A percentile compares a stretch with the other conserved stretches of the same genome.
Evolutionary conservation across 306 rosid genomes (phyloP).

Genomic region (Inga oerstediana): DNA sequence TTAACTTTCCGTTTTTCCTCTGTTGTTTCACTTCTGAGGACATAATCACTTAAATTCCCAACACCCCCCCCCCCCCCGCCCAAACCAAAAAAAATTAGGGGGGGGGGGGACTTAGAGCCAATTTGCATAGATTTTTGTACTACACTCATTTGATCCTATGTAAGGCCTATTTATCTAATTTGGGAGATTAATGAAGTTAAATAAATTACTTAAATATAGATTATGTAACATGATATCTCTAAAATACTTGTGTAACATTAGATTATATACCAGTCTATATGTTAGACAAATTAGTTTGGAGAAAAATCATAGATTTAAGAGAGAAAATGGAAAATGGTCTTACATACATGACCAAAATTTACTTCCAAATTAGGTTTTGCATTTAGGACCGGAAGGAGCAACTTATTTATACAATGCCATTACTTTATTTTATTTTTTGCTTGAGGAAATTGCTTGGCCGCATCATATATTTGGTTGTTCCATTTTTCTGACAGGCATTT

Average conservation of each 20-base stretch:
- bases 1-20: background rate
- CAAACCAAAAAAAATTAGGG: background rate
- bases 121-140: background rate
- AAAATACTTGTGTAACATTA: too few relatives aligned
- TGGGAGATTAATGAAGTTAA: too few relatives aligned
- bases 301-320: too few relatives aligned
- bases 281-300: too few relatives aligned
- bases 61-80: background rate
- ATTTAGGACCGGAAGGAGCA: background rate
- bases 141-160: background rate
- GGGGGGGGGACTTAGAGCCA: background rate
- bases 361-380: too few relatives aligned
- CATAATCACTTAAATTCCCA: background rate
- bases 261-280: too few relatives aligned
- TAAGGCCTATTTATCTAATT: too few relatives aligned
- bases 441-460: background rate
- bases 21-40: conserved; percentile 9
- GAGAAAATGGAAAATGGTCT: too few relatives aligned
- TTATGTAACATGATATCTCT: too few relatives aligned
- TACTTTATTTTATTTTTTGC: background rate
- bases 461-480: conserved; percentile 1
- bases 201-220: too few relatives aligned
- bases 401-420: background rate
- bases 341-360: too few relatives aligned
- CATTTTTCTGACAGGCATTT: background rate